Conservation (phyloP, 129 eudicot species). For the Flaveria brownii region DNA sequence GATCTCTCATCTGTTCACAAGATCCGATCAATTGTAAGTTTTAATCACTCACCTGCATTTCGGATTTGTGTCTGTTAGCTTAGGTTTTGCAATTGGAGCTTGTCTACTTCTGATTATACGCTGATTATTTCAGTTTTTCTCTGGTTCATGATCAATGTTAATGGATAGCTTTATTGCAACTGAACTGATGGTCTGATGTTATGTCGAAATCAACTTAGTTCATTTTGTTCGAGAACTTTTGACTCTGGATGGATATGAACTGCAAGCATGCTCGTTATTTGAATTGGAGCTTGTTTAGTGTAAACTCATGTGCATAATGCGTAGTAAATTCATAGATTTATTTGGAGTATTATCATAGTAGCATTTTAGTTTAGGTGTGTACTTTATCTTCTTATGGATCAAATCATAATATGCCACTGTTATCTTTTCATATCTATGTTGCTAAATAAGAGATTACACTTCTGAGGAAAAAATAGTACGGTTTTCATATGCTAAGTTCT, state of each 20-base stretch:
- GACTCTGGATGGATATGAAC: too few species aligned
- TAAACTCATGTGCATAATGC: too few species aligned
- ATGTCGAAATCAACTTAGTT: not conserved
- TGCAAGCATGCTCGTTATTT: too few species aligned
- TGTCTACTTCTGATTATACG: constrained; percentile 8
- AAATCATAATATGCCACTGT: too few species aligned
- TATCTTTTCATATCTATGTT: not conserved
- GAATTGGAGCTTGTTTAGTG: too few species aligned
- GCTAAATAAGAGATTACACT: constrained; percentile 9
- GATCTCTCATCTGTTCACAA: constrained; percentile 76
- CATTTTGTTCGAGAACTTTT: not conserved
- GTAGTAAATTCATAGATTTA: too few species aligned
- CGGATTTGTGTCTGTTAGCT: constrained; percentile 3
- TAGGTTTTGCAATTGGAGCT: not conserved
- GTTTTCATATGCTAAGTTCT: not conserved
- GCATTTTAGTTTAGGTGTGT: not conserved
- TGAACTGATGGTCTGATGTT: not conserved
- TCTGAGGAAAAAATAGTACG: not conserved
- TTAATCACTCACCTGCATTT: constrained; percentile 21
- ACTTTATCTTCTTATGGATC: too few species aligned
- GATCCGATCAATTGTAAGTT: constrained; percentile 81
- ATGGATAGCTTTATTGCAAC: not conserved
- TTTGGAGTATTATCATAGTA: too few species aligned
- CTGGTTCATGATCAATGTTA: not conserved
- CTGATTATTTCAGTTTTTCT: not conserved